Base-by-base conservation (phyloP, 1,139 yeast species). In the Meyerozyma athensensis region DNA sequence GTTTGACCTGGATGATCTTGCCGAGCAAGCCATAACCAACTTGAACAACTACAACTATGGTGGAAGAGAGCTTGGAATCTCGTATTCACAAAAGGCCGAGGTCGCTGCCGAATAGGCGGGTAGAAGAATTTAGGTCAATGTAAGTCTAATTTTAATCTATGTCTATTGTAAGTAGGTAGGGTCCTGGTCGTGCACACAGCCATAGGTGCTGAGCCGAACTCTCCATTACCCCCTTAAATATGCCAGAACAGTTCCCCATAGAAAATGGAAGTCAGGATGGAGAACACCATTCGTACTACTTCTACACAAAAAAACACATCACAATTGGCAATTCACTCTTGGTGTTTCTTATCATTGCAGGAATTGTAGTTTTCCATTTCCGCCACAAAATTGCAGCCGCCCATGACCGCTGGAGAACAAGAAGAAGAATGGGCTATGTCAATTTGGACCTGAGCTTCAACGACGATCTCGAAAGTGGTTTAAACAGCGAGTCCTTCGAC, bases 11-110 rank as follows among this genome's bases (percentile, higher is more conserved):
- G 74, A 71, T 31, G 87, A 77, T 26, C 69, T 77, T 41, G 95
- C 97, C 1, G 84, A 79, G 37, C 65, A 72, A 41, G 92, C 96
- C 37, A 79, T 90, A 46, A 68, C 68, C 39, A 85, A 82, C 61
- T 74, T 90, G 56, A 72, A 86, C 56, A 79, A 79, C 40, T 89
- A 90, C 61, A 79, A 74, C 48, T 90, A 90, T 54, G 97, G 97
- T 50, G 89, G 86, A 34, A 79, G 95, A 52, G 77, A 75, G 44
- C 64, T 89, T 51, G 66, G 59, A 34, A 74, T 89, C 34, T 66
- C 87, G 1, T 89, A 72, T 59, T 95, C 83, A 20, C 61, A 57
- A 34, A 47, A 46, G 33, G 48, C 53, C 14, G 38, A 32, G 9
- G 32, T 17, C 18, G 12, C 13, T n/a, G 30, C 35, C 10, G 19